Percentiles rank a stretch among this genome's conserved stretches.
Conservation (phyloP, 306 rosid species). For the Malus asiatica region DNA sequence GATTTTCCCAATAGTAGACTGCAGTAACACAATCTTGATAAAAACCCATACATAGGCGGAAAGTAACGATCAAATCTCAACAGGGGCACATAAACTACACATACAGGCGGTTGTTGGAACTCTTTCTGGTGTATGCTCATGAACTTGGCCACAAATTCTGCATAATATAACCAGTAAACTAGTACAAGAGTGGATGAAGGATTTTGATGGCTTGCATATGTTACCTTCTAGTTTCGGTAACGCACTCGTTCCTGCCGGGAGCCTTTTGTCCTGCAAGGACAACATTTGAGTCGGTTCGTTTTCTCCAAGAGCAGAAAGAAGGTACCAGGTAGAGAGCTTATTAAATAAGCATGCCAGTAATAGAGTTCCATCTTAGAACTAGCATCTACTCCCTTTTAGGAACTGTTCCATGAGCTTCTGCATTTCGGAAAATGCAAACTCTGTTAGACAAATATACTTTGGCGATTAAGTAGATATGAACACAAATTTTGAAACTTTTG, state of each 20-base stretch:
- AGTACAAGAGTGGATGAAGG: neutral
- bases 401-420: slow-evolving; percentile 81
- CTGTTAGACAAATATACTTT: slow-evolving; percentile 4
- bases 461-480: neutral
- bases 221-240: slow-evolving; percentile 78
- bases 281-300: slow-evolving; percentile 8
- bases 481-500: slow-evolving; percentile 79
- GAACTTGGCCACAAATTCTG: slow-evolving; percentile 93
- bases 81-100: slow-evolving; percentile 17
- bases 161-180: slow-evolving; percentile 3
- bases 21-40: neutral
- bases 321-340: slow-evolving; percentile 21
- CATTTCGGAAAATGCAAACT: slow-evolving; percentile 16
- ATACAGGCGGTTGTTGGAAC: slow-evolving; percentile 30
- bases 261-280: slow-evolving; percentile 55
- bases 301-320: neutral
- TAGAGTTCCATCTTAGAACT: slow-evolving; percentile 59
- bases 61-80: neutral
- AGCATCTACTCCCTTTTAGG: slow-evolving; percentile 44
- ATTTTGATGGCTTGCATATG: neutral
- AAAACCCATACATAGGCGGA: neutral
- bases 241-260: slow-evolving; percentile 75
- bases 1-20: neutral
- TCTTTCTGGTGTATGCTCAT: slow-evolving; percentile 66
- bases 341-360: slow-evolving; percentile 88